These are phyloP conservation scores for Aspergillus fructus DNA, from an alignment of 2,329 filamentous ascomycete genomes.

Conservation along the genomic window DNA sequence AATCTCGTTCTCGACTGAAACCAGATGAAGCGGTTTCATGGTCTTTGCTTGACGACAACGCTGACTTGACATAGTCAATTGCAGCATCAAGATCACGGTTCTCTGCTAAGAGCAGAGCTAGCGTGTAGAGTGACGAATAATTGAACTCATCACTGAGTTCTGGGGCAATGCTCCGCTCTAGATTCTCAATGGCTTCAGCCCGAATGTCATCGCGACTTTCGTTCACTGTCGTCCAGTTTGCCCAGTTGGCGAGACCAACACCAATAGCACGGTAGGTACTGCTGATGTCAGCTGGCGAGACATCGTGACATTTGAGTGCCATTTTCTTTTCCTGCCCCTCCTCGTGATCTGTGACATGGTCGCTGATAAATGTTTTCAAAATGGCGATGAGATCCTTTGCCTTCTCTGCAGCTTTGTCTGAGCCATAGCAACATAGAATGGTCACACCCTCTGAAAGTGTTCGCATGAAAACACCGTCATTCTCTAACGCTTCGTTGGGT, in stretches of 20 bases:
- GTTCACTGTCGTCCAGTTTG: slow-evolving; percentile 74
- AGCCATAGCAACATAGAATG: slow-evolving; percentile 79
- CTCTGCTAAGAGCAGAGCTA: slow-evolving; percentile 85
- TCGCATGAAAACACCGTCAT: slow-evolving; percentile 71
- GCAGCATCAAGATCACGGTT: slow-evolving; percentile 76
- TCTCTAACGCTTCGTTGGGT: slow-evolving; percentile 69
- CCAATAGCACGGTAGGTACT: slow-evolving; percentile 82
- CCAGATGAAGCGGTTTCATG: slow-evolving; percentile 25
- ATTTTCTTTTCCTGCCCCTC: slow-evolving; percentile 23
- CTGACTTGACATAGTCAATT: slow-evolving; percentile 77
- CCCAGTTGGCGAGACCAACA: slow-evolving; percentile 83
- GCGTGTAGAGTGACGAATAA: slow-evolving; percentile 73
- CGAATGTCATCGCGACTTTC: slow-evolving; percentile 71
- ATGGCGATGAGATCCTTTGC: slow-evolving; percentile 69
- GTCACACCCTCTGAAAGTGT: slow-evolving; percentile 79
- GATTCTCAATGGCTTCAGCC: slow-evolving; percentile 70
- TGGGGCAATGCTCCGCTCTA: slow-evolving; percentile 70
- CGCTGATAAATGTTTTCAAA: slow-evolving; percentile 73
- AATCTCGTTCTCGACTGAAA: slow-evolving; percentile 43
- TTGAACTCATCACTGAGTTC: slow-evolving; percentile 67
- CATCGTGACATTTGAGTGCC: slow-evolving; percentile 23
- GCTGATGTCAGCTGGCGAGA: slow-evolving; percentile 64
- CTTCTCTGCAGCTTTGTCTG: slow-evolving; percentile 71
- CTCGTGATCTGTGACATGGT: slow-evolving; percentile 45
- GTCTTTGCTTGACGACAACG: slow-evolving; percentile 58